Evolutionary conservation across 805 yeast species (phyloP).

Genomic region (Hanseniaspora guilliermondii): DNA sequence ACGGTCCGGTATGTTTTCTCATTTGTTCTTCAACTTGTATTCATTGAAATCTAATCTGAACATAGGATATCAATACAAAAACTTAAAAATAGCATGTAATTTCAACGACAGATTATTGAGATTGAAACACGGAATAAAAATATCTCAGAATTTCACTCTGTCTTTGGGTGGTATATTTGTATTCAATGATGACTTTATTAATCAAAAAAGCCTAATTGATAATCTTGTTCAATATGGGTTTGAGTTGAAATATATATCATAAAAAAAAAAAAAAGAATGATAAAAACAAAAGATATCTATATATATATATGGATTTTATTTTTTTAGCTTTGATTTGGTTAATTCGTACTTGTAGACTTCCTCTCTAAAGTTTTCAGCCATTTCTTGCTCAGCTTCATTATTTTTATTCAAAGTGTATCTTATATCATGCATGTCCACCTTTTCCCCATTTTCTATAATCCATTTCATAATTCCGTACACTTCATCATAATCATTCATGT

Average conservation of each 20-base stretch:
- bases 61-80: slow-evolving; percentile 39
- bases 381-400: slow-evolving; percentile 52
- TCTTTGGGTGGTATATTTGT: slow-evolving; percentile 12
- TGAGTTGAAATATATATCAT: slow-evolving; percentile 24
- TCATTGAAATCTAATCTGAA: slow-evolving; percentile 81
- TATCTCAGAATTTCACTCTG: slow-evolving; percentile 11
- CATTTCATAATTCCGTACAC: slow-evolving; percentile 44
- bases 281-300: too few species aligned
- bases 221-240: slow-evolving; percentile 23
- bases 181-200: slow-evolving; percentile 4
- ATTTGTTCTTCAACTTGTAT: slow-evolving; percentile 79
- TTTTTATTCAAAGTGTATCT: slow-evolving; percentile 68
- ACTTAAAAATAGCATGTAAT: slow-evolving; percentile 6
- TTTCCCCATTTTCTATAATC: slow-evolving; percentile 45
- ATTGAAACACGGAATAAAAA: slow-evolving; percentile 43
- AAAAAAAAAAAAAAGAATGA: not conserved
- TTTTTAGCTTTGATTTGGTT: slow-evolving; percentile 28
- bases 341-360: slow-evolving; percentile 43
- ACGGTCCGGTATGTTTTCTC: slow-evolving; percentile 64
- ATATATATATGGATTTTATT: too few species aligned
- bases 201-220: not conserved
- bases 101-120: slow-evolving; percentile 35
- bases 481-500: slow-evolving; percentile 46
- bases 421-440: slow-evolving; percentile 49
- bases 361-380: slow-evolving; percentile 52